Evolutionary conservation across 768 basidiomycete genomes (phyloP), one percentile per base, ranked within the genome.

Genomic region (Favolaschia claudopus): DNA sequence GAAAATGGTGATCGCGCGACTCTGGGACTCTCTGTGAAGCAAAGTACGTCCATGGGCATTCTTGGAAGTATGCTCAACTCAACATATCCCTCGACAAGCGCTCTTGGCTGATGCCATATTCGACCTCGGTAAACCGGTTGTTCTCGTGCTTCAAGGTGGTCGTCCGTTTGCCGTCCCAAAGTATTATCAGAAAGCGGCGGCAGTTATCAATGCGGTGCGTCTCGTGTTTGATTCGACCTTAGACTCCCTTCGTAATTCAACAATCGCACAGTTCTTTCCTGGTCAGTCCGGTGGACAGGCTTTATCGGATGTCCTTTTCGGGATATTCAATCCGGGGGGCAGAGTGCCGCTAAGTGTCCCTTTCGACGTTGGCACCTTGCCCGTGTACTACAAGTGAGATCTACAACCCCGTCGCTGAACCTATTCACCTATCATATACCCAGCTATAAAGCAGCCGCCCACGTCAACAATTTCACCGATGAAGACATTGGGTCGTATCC

Each of bases 221-320:
- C 38, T 19, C n/a, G n/a, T 53, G 8, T 17, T n/a, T 13, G 20
- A 22, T 20, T 34, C 24, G 7, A 20, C 22, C 29, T 2, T 37
- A 27, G 19, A 6, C 14, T 8, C 29, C 24, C 9, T 15, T 39
- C 10, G 19, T n/a, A 24, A 29, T 28, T n/a, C 25, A 17, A 37
- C 17, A 37, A 3, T 8, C 24, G 4, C 20, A 20, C 37, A 70
- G 67, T 70, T 70, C 58, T 70, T 70, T 52, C 63, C 69, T 8
- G 67, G 69, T 7, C 69, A 70, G 57, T 67, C 67, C n/a, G 69
- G 69, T 10, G 69, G 69, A 7, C 67, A 68, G 44, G 69, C 69
- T 5, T 66, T 70, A 36, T 58, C 67, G 6, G 67, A 70, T 37
- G 67, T 70, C 2, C 43, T 70, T 4, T 70, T 70, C 38, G 69